Evolutionary conservation across 176 grass and related monocot species (phyloP), one percentile per base, ranked within the genome.

Genomic region (Oropetium thomaeum): DNA sequence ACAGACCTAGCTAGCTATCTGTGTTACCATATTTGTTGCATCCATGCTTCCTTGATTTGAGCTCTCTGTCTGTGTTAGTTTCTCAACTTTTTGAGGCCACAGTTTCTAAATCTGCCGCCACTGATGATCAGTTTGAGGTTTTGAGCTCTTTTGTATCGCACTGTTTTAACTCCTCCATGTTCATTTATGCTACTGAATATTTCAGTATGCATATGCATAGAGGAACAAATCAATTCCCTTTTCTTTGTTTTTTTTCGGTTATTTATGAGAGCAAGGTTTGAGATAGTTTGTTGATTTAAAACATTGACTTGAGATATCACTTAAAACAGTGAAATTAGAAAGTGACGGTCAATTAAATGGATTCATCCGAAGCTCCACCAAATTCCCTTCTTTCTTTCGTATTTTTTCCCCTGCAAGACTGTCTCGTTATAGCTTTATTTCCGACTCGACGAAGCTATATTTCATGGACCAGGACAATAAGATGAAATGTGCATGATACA

Each of bases 391-490:
- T 79, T 59, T 23, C 39, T 35, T 66, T 57, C 6, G 13, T 62
- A 25, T 22, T 43, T 22, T 43, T 80, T 9, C 7, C 53, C 34
- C 9, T 32, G 17, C 31, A 13, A 52, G 17, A 37, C n/a, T 40
- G 38, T n/a, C n/a, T n/a, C n/a, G n/a, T n/a, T n/a, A n/a, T n/a
- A n/a, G 64, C 67, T 45, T 62, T 40, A 58, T 39, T 75, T 55
- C 39, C 16, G 23, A 31, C 48, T 87, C 13, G 6, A 17, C n/a
- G n/a, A 23, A 65, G 32, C 58, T 83, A 78, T 83, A 87, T 87
- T 87, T 87, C 85, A 83, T 87, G 79, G 43, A 62, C 69, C 58
- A 4, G 12, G 31, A 31, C 67, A 63, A 79, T 3, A 73, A 68
- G 52, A 26, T 65, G 19, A 68, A 75, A 63, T 70, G n/a, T 70